phyloP scores from a whole-genome alignment of 148 eudicot genomes.

The Vaccinium myrtillus region DNA sequence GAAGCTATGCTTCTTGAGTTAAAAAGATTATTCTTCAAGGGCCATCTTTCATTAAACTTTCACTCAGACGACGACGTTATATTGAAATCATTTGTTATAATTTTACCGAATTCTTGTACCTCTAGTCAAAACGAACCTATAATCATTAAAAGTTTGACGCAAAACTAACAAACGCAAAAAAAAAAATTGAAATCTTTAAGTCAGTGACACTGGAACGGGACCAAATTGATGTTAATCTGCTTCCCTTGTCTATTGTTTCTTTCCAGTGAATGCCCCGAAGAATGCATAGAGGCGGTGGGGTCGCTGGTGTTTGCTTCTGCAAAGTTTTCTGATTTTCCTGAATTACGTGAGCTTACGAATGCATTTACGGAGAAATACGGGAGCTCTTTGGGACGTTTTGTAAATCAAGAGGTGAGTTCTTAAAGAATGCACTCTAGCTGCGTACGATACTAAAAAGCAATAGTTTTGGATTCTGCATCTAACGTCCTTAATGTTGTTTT shows the following conservation, averaged over 20 bases:
- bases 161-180: no score
- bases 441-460: background rate
- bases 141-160: no score
- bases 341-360: slow-evolving; percentile 80
- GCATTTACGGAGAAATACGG: slow-evolving; percentile 80
- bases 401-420: slow-evolving; percentile 61
- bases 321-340: slow-evolving; percentile 86
- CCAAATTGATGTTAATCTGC: background rate
- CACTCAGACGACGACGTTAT: no score
- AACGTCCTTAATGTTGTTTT: slow-evolving; percentile 20
- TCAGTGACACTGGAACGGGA: no score
- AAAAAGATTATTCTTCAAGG: no score
- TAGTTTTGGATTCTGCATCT: slow-evolving; percentile 12
- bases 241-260: slow-evolving; percentile 3
- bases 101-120: no score
- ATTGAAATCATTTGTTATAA: no score
- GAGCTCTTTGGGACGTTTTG: slow-evolving; percentile 63
- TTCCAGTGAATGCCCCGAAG: slow-evolving; percentile 85
- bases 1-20: no score
- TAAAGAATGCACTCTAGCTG: background rate
- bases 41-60: no score
- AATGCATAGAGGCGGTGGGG: slow-evolving; percentile 85
- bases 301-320: slow-evolving; percentile 96
- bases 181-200: no score
- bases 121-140: no score